phyloP scores from a whole-genome alignment of 169 alveolate species.

The Plasmodium gaboni region DNA sequence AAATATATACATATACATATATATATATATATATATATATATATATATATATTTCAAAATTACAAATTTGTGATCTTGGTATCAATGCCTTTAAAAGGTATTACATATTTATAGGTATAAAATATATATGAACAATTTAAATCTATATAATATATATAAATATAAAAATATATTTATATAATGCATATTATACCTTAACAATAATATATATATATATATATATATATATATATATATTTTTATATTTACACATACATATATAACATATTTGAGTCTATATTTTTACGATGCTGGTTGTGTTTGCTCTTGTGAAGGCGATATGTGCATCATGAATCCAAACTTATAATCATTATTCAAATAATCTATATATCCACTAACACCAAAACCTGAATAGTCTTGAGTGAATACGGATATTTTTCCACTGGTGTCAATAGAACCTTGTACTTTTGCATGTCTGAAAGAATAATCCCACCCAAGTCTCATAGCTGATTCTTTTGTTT shows the following conservation, averaged over 20 bases:
- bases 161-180: slow-evolving; percentile 2
- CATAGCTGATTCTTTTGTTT: slow-evolving; percentile 86
- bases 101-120: too few species aligned
- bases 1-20: not conserved
- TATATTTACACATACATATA: not conserved
- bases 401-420: slow-evolving; percentile 92
- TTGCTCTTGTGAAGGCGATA: slow-evolving; percentile 87
- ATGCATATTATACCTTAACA: slow-evolving; percentile 7
- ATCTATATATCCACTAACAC: slow-evolving; percentile 92
- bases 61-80: slow-evolving; percentile 4
- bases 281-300: slow-evolving; percentile 16
- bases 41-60: slow-evolving; percentile 1
- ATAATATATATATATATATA: slow-evolving; percentile 3
- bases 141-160: not conserved
- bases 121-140: too few species aligned
- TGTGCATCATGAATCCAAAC: slow-evolving; percentile 94
- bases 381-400: slow-evolving; percentile 91
- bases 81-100: not conserved
- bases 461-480: slow-evolving; percentile 92
- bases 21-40: not conserved
- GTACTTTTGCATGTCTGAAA: slow-evolving; percentile 94
- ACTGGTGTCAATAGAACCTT: slow-evolving; percentile 91
- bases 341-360: slow-evolving; percentile 90
- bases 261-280: not conserved
- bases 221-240: not conserved